phyloP scores from a whole-genome alignment of 163 green algal genomes.

The Chloroidium sp. region DNA sequence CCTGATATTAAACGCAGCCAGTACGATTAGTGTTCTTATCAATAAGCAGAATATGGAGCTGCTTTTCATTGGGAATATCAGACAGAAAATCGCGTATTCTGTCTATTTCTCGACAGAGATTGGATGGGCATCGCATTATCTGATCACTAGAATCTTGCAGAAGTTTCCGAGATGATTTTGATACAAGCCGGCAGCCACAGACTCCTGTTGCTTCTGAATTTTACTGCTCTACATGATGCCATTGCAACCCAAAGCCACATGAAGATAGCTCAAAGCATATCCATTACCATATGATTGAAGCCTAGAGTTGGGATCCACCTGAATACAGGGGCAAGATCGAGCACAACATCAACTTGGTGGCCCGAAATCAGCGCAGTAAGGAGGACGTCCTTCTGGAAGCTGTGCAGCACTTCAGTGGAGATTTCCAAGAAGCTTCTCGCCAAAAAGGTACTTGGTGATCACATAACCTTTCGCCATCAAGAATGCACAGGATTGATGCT shows the following conservation, averaged over 20 bases:
- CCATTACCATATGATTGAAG: background rate
- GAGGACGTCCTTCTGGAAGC: constrained; percentile 57
- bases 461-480: too few species aligned
- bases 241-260: too few species aligned
- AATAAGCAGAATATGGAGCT: too few species aligned
- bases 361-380: constrained; percentile 24
- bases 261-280: background rate
- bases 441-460: too few species aligned
- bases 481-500: too few species aligned
- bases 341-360: constrained; percentile 38
- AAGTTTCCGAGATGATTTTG: constrained; percentile 5
- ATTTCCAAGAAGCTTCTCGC: constrained; percentile 42
- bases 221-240: too few species aligned
- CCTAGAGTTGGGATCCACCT: background rate
- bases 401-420: constrained; percentile 51
- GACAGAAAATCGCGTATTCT: background rate
- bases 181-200: too few species aligned
- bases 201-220: too few species aligned
- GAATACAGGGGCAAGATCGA: constrained; percentile 32
- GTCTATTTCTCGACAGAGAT: too few species aligned
- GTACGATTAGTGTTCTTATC: background rate
- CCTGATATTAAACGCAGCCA: background rate
- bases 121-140: background rate
- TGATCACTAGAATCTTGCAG: constrained; percentile 29
- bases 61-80: too few species aligned